A percentile compares a stretch with the other conserved stretches of the same genome.
Evolutionary conservation across 257 asterid species (phyloP).

Genomic region (Nicotiana knightiana): DNA sequence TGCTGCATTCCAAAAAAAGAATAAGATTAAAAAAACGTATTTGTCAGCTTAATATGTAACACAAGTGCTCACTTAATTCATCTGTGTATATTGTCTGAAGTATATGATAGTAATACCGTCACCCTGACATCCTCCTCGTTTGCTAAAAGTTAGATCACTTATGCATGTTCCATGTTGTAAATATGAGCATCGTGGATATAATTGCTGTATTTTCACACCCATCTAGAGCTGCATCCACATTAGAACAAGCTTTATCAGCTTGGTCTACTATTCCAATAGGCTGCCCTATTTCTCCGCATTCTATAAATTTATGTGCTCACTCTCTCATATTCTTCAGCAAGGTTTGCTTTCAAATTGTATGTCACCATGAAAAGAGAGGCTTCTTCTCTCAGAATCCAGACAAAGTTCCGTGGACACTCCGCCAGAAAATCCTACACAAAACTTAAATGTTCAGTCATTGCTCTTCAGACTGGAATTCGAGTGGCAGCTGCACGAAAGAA

Average conservation of each 20-base stretch:
- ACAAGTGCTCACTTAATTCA: not conserved
- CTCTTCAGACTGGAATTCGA: constrained; percentile 74
- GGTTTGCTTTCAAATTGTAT: constrained; percentile 59
- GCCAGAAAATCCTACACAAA: constrained; percentile 50
- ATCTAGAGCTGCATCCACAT: not conserved
- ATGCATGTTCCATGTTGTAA: not conserved
- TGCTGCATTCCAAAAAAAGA: too few species aligned
- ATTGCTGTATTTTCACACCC: not conserved
- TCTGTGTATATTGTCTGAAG: not conserved
- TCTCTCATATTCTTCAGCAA: constrained; percentile 40
- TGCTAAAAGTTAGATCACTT: not conserved
- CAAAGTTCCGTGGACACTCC: constrained; percentile 62
- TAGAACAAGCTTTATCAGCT: not conserved
- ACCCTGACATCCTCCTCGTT: not conserved
- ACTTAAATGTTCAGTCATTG: constrained; percentile 47
- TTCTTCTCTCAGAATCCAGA: constrained; percentile 80
- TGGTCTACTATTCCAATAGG: not conserved
- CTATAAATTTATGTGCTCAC: not conserved
- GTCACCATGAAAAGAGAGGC: constrained; percentile 59
- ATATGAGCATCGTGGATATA: not conserved
- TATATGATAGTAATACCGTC: not conserved
- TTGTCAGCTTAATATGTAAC: not conserved
- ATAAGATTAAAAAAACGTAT: not conserved
- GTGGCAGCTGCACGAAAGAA: constrained; percentile 68
- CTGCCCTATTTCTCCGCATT: not conserved